Evolutionary conservation across 192 early-diverging fungal species (phyloP), one percentile per base, ranked within the genome.

Genomic region (Backusella macrospora): DNA sequence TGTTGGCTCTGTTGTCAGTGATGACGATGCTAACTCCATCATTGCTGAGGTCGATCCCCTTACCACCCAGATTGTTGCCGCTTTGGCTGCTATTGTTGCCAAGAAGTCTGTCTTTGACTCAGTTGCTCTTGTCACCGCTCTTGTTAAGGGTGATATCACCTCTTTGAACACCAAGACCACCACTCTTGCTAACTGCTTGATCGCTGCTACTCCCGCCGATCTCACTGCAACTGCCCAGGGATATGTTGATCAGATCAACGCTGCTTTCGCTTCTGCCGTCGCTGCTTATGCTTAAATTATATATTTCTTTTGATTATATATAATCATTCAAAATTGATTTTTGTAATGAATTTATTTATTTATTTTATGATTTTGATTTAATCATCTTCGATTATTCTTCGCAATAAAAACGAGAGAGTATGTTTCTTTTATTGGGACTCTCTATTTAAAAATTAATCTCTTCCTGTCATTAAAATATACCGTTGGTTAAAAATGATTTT

Each of bases 61-160:
- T 34, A 34, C 29, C 29, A 34, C 29, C 29, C 29, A 34, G 29
- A 34, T 34, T 2, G 29, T 34, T 34, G 29, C 29, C 2, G 29
- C 29, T 2, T 34, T 34, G 29, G 29, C 29, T 2, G 29, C 29
- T 34, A 34, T 34, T 34, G 29, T 34, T 34, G 29, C 0, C 29
- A 34, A 34, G 29, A 34, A 34, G 29, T 34, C 29, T 2, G 29
- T 34, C 29, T 34, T 34, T 34, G 29, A 34, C 29, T 34, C 29
- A 34, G 29, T 34, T 34, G 29, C 29, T 34, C 29, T 34, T 34
- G 29, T 34, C 29, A 34, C 29, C 29, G 1, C 49, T 23, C 49
- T 55, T 55, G 49, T 55, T 6, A 55, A 55, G 18, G 21, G 49
- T 55, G 18, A 55, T 55, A 55, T 55, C 49, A 55, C 7, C 49